These are phyloP conservation scores for Carex parvula DNA, from an alignment of 176 grass and related monocot species.

Conservation along the genomic window DNA sequence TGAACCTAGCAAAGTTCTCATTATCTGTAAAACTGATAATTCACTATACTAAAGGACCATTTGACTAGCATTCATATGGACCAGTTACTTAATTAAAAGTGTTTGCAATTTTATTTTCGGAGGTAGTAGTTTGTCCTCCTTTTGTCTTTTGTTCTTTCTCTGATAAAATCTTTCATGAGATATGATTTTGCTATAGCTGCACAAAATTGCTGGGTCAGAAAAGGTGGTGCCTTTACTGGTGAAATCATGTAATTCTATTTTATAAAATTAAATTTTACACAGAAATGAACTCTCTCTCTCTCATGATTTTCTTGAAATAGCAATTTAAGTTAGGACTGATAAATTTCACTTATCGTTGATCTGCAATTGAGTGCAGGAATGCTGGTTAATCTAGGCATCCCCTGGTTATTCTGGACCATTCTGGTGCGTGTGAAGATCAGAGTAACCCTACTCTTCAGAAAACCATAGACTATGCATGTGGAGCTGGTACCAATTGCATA, in stretches of 20 bases:
- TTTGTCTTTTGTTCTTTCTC: constrained; percentile 63
- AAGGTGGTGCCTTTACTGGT: constrained; percentile 77
- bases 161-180: constrained; percentile 56
- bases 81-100: background rate
- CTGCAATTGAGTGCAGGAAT: constrained; percentile 42
- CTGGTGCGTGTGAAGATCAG: constrained; percentile 86
- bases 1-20: background rate
- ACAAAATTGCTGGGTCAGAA: constrained; percentile 91
- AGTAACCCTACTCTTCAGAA: constrained; percentile 51
- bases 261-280: background rate
- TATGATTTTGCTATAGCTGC: constrained; percentile 67
- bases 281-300: background rate
- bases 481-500: constrained; percentile 71
- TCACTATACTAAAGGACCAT: background rate
- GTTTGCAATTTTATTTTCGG: constrained; percentile 24
- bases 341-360: background rate
- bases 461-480: constrained; percentile 96
- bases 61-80: background rate
- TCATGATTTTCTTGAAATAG: background rate
- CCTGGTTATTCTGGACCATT: constrained; percentile 83
- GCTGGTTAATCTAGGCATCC: constrained; percentile 27
- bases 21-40: background rate
- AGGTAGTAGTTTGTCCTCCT: constrained; percentile 88
- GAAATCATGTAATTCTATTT: constrained; percentile 66
- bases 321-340: background rate